These are phyloP conservation scores for Spinellus fusiger DNA, from an alignment of 192 early-diverging fungal species.

Conservation along the genomic window DNA sequence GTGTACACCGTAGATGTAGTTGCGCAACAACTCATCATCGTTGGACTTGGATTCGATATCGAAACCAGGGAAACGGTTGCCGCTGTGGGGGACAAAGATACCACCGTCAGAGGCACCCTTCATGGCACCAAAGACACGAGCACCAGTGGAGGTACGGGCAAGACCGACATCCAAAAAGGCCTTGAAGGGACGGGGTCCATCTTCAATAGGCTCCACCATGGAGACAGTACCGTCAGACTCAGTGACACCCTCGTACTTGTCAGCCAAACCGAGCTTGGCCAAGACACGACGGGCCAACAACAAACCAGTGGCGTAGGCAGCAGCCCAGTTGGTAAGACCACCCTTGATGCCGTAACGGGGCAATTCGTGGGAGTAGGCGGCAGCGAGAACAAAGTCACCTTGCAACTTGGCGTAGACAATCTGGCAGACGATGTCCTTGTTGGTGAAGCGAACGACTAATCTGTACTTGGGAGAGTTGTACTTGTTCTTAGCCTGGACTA, in stretches of 20 bases:
- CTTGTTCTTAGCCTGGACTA: constrained; percentile 99
- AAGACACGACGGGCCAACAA: constrained; percentile 93
- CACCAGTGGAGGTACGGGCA: constrained; percentile 94
- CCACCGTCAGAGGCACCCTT: constrained; percentile 99
- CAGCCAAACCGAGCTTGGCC: constrained; percentile 87
- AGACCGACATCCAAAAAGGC: constrained; percentile 97
- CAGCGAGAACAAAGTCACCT: constrained; percentile 90
- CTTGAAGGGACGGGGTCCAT: constrained; percentile 96
- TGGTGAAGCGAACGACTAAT: constrained; percentile 98
- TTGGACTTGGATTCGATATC: constrained; percentile 79
- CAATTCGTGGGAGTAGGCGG: constrained; percentile 97
- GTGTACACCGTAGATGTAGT: constrained; percentile 97
- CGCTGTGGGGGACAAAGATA: constrained; percentile 90
- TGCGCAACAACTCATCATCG: constrained; percentile 87
- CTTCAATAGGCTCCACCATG: constrained; percentile 83
- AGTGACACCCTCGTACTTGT: constrained; percentile 93
- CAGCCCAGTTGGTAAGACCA: constrained; percentile 99
- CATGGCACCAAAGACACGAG: constrained; percentile 94
- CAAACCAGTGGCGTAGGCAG: constrained; percentile 97
- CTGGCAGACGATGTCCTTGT: constrained; percentile 94
- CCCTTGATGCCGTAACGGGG: constrained; percentile 91
- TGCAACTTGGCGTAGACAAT: constrained; percentile 96
- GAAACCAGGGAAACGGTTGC: constrained; percentile 96
- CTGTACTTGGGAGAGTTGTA: constrained; percentile 99
- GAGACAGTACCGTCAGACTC: constrained; percentile 84